Evolutionary conservation across 371 early-diverging fungal species (phyloP).

Genomic region (Rhizopus stolonifer): DNA sequence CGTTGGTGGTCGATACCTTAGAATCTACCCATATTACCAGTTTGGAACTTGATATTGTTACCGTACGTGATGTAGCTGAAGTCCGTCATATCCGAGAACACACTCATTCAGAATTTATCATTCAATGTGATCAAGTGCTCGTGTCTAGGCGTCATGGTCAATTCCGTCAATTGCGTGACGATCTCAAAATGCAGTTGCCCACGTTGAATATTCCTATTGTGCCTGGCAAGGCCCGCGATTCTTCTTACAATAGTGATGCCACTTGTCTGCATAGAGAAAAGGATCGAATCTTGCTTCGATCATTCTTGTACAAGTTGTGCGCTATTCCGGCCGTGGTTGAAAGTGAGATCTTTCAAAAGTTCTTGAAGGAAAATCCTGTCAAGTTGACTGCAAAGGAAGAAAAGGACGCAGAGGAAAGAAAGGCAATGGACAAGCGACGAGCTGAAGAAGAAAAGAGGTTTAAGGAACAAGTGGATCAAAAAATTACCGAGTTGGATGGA

Average conservation of each 20-base stretch:
- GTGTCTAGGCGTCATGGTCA: conserved; percentile 45
- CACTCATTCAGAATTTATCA: conserved; percentile 39
- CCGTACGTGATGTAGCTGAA: conserved; percentile 26
- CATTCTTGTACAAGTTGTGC: conserved; percentile 46
- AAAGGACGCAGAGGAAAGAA: conserved; percentile 42
- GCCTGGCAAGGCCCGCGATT: conserved; percentile 30
- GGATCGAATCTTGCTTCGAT: conserved; percentile 55
- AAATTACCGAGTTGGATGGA: conserved; percentile 52
- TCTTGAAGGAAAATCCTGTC: conserved; percentile 53
- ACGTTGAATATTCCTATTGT: conserved; percentile 31
- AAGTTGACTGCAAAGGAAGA: conserved; percentile 38
- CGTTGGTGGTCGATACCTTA: conserved; percentile 11
- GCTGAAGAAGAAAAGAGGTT: conserved; percentile 49
- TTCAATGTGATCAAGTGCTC: conserved; percentile 22
- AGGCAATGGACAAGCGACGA: conserved; percentile 41
- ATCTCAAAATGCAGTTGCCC: conserved; percentile 32
- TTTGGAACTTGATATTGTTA: conserved; percentile 18
- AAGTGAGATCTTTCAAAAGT: conserved; percentile 35
- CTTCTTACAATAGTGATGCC: conserved; percentile 8
- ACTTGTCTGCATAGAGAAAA: conserved; percentile 45
- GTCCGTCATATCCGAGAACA: conserved; percentile 26
- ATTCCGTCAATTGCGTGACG: conserved; percentile 38
- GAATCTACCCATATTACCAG: conserved; percentile 19
- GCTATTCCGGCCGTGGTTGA: conserved; percentile 37
- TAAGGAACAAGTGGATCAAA: conserved; percentile 48